Evolutionary conservation across 352 stramenopile genomes (phyloP), one percentile per base, ranked within the genome.

Genomic region (Pythium graminicola): DNA sequence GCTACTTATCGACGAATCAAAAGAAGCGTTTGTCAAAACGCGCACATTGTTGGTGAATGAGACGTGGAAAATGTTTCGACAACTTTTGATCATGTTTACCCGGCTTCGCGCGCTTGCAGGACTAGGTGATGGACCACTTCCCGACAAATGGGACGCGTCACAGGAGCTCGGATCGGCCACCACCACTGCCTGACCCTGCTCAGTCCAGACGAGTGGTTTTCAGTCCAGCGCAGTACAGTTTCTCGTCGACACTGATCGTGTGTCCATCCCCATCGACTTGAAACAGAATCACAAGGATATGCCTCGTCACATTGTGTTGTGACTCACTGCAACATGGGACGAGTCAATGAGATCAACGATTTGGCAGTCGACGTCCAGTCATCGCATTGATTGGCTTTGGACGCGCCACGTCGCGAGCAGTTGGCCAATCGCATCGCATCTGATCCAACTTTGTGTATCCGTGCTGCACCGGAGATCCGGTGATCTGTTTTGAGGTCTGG

Each of bases 61-160:
- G 61, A 78, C 72, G 40, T 89, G 78, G 78, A 86, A 79, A 38
- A 70, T 76, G 26, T 81, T 92, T n/a, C 78, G 76, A 1, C 78
- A 86, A 49, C 67, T 88, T 33, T 63, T 89, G 39, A 64, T 81
- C 0, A 72, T 67, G n/a, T 87, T 86, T 33, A 68, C 73, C 13
- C 66, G 70, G 16, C 54, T 88, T 20, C 78, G 78, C 6, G 50
- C 71, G 1, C 49, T 79, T 7, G 81, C 70, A 0, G 53, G 54
- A 1, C 65, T 89, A 4, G 78, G 79, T 5, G 45, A 71, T 4
- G 78, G 81, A 7, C 70, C 76, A n/a, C 54, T 92, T 24, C 78
- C 66, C 0, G 81, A 92, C 57, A 62, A 75, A 14, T 85, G 76
- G 71, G 64, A 72, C 33, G 22, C 33, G 32, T 6, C 33, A n/a